Evolutionary conservation across 495 filamentous ascomycete genomes (phyloP).

Genomic region (Chaetomium tenue): DNA sequence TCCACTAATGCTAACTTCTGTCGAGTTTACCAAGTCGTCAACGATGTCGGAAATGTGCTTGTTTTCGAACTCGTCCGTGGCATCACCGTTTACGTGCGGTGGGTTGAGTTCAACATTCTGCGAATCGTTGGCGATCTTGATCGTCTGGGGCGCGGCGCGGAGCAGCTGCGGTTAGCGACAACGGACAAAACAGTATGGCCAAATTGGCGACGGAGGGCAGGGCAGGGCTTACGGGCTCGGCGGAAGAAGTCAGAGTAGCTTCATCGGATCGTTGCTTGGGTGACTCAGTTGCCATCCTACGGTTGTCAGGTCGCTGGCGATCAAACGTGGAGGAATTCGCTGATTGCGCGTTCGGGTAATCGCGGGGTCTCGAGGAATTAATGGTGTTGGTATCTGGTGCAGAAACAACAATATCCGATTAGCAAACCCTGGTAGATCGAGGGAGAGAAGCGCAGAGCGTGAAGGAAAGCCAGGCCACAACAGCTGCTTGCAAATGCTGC

Average conservation of each 20-base stretch:
- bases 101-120: constrained; percentile 46
- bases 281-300: constrained; percentile 62
- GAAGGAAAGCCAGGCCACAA: not conserved
- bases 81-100: constrained; percentile 46
- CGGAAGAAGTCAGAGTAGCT: constrained; percentile 47
- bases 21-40: constrained; percentile 52
- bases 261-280: constrained; percentile 51
- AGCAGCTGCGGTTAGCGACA: constrained; percentile 20
- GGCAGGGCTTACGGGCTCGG: constrained; percentile 49
- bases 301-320: constrained; percentile 31
- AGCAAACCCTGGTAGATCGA: constrained; percentile 11
- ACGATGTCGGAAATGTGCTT: constrained; percentile 52
- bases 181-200: not conserved
- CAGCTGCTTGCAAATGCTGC: not conserved
- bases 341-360: constrained; percentile 25
- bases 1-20: constrained; percentile 59
- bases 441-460: constrained; percentile 21
- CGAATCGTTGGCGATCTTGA: constrained; percentile 37
- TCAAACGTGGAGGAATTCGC: constrained; percentile 24
- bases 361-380: constrained; percentile 23
- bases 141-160: constrained; percentile 29
- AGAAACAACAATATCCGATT: constrained; percentile 10
- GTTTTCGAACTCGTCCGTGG: constrained; percentile 47
- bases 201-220: not conserved
- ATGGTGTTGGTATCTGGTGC: constrained; percentile 16